A percentile compares a stretch with the other conserved stretches of the same genome.
Conservation (phyloP, 768 basidiomycete genomes). For the Leccinum incarnatum region DNA sequence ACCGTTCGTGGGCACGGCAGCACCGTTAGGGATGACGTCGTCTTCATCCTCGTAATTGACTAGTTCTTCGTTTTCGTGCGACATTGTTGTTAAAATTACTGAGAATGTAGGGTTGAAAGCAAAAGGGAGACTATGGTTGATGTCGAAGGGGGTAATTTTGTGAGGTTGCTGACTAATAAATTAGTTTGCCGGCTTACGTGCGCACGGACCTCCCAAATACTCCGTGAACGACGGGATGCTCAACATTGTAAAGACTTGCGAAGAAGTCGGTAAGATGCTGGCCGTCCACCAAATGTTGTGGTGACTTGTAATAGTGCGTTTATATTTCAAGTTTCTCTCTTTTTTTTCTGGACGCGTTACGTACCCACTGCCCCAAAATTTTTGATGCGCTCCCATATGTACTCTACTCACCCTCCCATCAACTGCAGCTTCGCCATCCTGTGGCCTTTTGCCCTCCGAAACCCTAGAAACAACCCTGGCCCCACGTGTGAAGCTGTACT, state of each 20-base stretch:
- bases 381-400: background rate
- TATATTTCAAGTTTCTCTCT: background rate
- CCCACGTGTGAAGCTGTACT: conserved; percentile 12
- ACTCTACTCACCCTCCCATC: background rate
- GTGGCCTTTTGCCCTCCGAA: conserved; percentile 17
- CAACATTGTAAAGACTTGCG: background rate
- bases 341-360: conserved; percentile 6
- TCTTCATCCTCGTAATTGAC: conserved; percentile 95
- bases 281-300: background rate
- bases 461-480: background rate
- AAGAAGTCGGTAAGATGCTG: conserved; percentile 4
- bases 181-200: conserved; percentile 9
- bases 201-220: conserved; percentile 26
- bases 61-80: conserved; percentile 85
- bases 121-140: conserved; percentile 15
- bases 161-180: conserved; percentile 31
- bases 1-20: conserved; percentile 45
- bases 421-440: conserved; percentile 10
- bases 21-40: conserved; percentile 66
- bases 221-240: background rate
- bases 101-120: conserved; percentile 27
- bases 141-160: conserved; percentile 23
- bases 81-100: conserved; percentile 48
- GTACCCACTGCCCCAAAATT: conserved; percentile 6
- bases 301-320: conserved; percentile 6